Evolutionary conservation across 1,139 yeast species (phyloP), one percentile per base, ranked within the genome.

Genomic region (Kurtzmaniella natalensis): DNA sequence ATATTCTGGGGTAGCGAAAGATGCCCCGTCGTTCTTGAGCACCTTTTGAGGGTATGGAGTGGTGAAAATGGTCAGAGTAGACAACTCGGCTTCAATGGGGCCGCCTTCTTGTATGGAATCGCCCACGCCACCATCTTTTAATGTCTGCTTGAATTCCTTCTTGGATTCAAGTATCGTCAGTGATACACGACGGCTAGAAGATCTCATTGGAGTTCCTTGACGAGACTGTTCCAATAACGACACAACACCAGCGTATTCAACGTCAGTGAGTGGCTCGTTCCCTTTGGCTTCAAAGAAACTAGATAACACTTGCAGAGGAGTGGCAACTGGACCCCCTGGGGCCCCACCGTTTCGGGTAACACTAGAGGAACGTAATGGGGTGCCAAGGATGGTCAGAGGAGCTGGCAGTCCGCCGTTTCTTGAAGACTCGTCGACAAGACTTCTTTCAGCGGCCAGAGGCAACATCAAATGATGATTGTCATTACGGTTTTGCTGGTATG

Each of bases 221-320:
- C 32, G 35, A 11, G 66, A 52, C 33, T 49, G 46, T 15, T 57
- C 44, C 36, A 65, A 40, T 53, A 73, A 53, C 70, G 94, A 75
- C 49, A 84, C 57, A 0, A 88, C 95, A 4, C 96, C 96, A 50
- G 82, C 94, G 43, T 81, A 73, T 55, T 89, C 97, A 32, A 87
- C 67, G 13, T 81, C 88, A 8, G 80, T 70, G 39, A 88, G 63
- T 7, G 94, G 89, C 13, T 61, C 61, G 39, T 79, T 76, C n/a
- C 96, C 96, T 51, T 85, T 87, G 25, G 64, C 65, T 23, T 71
- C 70, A 55, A 88, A 88, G 51, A 88, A 88, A 27, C 71, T 76
- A 5, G 89, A 81, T 37, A 88, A 63, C 19, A 76, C 70, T 34
- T 74, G 78, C 53, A 80, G 82, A 7, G 64, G 49, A n/a, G 59